Conservation (phyloP, 1,284 basidiomycete species). For the Meira miltonrushii region DNA sequence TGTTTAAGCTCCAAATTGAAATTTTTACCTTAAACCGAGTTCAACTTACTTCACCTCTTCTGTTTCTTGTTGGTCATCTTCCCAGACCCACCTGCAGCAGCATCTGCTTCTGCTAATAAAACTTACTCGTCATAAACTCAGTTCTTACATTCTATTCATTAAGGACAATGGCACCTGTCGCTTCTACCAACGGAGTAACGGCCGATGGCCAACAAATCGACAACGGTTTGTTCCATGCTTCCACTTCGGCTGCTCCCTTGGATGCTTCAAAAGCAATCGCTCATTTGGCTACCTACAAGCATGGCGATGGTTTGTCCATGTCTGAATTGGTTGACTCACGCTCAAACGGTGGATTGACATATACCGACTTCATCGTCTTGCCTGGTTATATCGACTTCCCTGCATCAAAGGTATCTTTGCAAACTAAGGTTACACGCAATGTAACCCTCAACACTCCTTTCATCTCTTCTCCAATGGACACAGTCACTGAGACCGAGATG, state of each 20-base stretch:
- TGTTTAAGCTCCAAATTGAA: too few relatives aligned
- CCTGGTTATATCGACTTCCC: constrained; percentile 97
- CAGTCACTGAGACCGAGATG: constrained; percentile 95
- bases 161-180: not conserved
- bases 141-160: too few relatives aligned
- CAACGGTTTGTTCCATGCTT: constrained; percentile 11
- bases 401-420: constrained; percentile 72
- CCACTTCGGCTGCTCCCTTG: constrained; percentile 18
- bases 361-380: constrained; percentile 60
- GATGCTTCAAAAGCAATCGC: constrained; percentile 36
- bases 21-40: too few relatives aligned
- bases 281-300: constrained; percentile 60
- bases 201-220: not conserved
- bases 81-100: too few relatives aligned
- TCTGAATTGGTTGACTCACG: constrained; percentile 83
- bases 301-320: constrained; percentile 79
- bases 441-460: constrained; percentile 92
- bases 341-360: constrained; percentile 86
- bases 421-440: constrained; percentile 83
- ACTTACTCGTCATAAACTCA: too few relatives aligned
- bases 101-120: too few relatives aligned
- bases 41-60: too few relatives aligned
- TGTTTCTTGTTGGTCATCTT: too few relatives aligned
- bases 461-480: constrained; percentile 98
- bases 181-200: not conserved